Base-by-base conservation (phyloP, 805 yeast genomes). In the Spathaspora gorwiae region DNA sequence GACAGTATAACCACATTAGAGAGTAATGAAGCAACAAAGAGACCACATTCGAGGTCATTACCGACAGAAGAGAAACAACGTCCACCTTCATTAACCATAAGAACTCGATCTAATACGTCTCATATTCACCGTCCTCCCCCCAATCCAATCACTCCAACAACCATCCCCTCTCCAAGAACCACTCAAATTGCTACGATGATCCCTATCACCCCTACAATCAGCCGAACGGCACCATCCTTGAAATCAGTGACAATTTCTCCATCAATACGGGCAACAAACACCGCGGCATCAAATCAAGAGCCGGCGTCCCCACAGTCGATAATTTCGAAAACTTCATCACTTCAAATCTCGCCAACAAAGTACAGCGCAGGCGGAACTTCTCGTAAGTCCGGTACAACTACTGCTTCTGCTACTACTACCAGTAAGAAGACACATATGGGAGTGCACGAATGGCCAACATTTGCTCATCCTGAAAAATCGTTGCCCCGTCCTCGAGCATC, bases 221-320 rank as follows among this genome's bases (percentile, higher is more conserved):
- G 19, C 24, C 34, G 35, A 12, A 19, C 41, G 2, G 34, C 62
- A 0, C 70, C 68, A 10, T 66, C 75, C 1, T 55, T 71, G 35
- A 68, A 68, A 43, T 62, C 71, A 5, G 57, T 71, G 6, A 65
- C 72, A 3, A 67, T 68, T 8, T 64, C 72, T 10, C 74, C 73
- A 8, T 66, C 66, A 43, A 50, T 57, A 0, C 49, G 66, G 40
- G 42, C 42, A 8, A 47, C 36, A 31, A 13, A 19, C 8, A 9
- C 35, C 26, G 39, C 26, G 12, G 35, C 37, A 14, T 31, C 33
- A 19, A 46, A 42, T 19, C 52, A 45, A n/a, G 44, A 35, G 14
- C 48, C 55, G 5, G 12, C 35, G 3, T 58, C 62, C 8, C 61
- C 61, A 12, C 54, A 49, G 30, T 57, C 60, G 14, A 37, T 43